Base-by-base conservation (phyloP, 306 rosid species). In the Urtica urens region DNA sequence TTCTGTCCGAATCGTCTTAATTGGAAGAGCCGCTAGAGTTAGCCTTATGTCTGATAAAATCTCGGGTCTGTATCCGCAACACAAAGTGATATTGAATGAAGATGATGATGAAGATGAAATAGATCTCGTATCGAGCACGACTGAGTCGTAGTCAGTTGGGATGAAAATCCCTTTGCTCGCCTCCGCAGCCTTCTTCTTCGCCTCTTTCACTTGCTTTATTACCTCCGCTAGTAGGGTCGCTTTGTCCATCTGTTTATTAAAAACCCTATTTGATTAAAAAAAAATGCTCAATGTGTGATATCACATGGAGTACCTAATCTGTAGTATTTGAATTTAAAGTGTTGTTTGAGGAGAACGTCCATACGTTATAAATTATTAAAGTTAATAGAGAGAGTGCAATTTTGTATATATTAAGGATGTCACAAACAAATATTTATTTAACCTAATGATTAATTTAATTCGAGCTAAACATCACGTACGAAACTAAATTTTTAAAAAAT, bases 191-290 rank as follows among this genome's bases (percentile, higher is more conserved):
- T 59, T 69, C 50, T 72, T 81, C 75, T 84, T 84, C 73, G 84
- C 15, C 46, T 81, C 75, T 53, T 81, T 88, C 57, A 84, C 80
- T 59, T 79, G 83, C 49, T 64, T 63, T 27, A 88, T 69, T 2
- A 81, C 95, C 71, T 79, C 74, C 28, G 80, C 86, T 24, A 88
- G 79, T 51, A 88, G 58, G 20, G 87, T 66, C 14, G 97, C 97
- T 74, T 84, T 84, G 55, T 88, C 97, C 90, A 75, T 84, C 97
- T 88, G 40, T 30, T n/a, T n/a, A n/a, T n/a, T n/a, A n/a, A n/a
- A n/a, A n/a, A n/a, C n/a, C n/a, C n/a, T n/a, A n/a, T n/a, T n/a
- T n/a, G n/a, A n/a, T n/a, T n/a, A n/a, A n/a, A n/a, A n/a, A n/a
- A n/a, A n/a, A n/a, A n/a, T n/a, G n/a, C n/a, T n/a, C n/a, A n/a